Conservation (phyloP, 768 basidiomycete genomes). For the Hygrophorus pudorinus region DNA sequence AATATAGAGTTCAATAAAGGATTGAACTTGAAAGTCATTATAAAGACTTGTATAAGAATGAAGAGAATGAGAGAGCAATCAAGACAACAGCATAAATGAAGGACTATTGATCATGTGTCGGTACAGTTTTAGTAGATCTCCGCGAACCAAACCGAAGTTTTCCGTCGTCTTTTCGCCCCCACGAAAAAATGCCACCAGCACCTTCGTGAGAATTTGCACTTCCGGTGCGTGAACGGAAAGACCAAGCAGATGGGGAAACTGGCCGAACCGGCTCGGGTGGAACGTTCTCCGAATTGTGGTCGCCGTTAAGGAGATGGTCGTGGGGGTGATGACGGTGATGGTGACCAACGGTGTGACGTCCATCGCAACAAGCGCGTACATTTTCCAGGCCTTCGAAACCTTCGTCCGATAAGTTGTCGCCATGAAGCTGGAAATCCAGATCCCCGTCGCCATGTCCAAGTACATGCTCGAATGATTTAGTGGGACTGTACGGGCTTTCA, state of each 20-base stretch:
- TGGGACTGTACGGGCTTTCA: conserved; percentile 71
- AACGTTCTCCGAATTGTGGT: conserved; percentile 33
- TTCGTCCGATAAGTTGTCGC: conserved; percentile 58
- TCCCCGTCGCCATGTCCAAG: conserved; percentile 44
- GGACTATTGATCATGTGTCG: conserved; percentile 16
- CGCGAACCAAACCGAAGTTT: conserved; percentile 70
- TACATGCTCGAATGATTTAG: conserved; percentile 56
- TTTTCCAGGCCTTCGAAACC: conserved; percentile 93
- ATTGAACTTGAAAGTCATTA: conserved; percentile 8
- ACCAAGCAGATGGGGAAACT: conserved; percentile 70
- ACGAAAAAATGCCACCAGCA: conserved; percentile 52
- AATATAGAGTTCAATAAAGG: conserved; percentile 14
- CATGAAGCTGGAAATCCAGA: conserved; percentile 78
- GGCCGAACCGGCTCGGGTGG: conserved; percentile 54
- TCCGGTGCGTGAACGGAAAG: conserved; percentile 73
- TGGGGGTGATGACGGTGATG: conserved; percentile 53
- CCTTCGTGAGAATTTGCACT: conserved; percentile 62
- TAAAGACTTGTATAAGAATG: conserved; percentile 1
- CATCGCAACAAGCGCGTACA: conserved; percentile 86
- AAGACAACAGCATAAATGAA: conserved; percentile 3
- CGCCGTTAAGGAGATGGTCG: conserved; percentile 25
- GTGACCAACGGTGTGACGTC: conserved; percentile 75
- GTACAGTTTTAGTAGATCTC: conserved; percentile 39
- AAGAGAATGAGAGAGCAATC: conserved; percentile 13
- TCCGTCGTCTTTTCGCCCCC: conserved; percentile 51